phyloP scores from a whole-genome alignment of 495 filamentous ascomycete genomes.

The Neurospora sp. region DNA sequence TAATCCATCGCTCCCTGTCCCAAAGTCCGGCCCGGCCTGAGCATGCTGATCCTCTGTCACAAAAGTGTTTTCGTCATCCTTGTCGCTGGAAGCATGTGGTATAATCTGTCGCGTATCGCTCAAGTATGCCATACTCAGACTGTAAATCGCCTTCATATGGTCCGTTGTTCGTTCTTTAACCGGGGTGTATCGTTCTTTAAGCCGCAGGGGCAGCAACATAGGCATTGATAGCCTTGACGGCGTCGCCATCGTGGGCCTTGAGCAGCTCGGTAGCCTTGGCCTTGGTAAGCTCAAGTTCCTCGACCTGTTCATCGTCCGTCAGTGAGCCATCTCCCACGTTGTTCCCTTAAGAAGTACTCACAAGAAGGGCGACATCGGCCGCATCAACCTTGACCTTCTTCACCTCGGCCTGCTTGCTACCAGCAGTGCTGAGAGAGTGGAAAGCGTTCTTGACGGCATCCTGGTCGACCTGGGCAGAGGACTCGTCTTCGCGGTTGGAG shows the following conservation, averaged over 20 bases:
- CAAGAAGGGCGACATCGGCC: slow-evolving; percentile 33
- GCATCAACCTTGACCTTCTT: slow-evolving; percentile 42
- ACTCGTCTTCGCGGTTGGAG: slow-evolving; percentile 47
- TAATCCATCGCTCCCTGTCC: background rate
- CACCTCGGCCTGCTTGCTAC: slow-evolving; percentile 19
- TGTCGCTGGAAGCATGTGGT: background rate
- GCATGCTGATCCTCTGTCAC: background rate
- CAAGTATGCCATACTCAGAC: background rate
- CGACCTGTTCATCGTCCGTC: slow-evolving; percentile 41
- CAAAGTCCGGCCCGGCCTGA: background rate
- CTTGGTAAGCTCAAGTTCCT: slow-evolving; percentile 71
- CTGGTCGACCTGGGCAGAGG: slow-evolving; percentile 50
- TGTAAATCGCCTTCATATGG: no score
- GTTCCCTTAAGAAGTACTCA: slow-evolving; percentile 6
- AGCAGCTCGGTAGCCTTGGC: slow-evolving; percentile 75
- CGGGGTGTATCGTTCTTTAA: background rate
- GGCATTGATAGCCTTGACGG: slow-evolving; percentile 57
- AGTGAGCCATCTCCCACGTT: background rate
- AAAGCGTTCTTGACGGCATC: slow-evolving; percentile 82
- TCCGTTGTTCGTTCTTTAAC: background rate
- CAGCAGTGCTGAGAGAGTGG: slow-evolving; percentile 47
- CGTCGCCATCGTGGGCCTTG: slow-evolving; percentile 68
- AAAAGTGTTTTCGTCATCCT: background rate
- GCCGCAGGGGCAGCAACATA: slow-evolving; percentile 19
- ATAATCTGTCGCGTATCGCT: background rate